Conservation (phyloP, 1,284 basidiomycete genomes). For the Ceratobasidium sp. region DNA sequence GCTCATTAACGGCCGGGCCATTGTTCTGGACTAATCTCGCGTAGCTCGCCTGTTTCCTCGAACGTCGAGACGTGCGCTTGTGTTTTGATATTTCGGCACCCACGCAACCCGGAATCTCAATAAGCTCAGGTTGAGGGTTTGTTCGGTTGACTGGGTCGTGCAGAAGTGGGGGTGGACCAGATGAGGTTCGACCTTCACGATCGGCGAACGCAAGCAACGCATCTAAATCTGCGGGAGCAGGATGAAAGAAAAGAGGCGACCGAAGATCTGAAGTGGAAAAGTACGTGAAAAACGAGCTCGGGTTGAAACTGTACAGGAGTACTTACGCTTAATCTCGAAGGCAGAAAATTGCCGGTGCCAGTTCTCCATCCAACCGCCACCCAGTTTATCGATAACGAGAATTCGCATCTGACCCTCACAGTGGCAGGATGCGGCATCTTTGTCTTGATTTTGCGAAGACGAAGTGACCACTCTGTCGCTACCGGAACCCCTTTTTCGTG, state of each 20-base stretch:
- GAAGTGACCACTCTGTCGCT: not conserved
- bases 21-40: not conserved
- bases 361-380: conserved; percentile 7
- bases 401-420: conserved; percentile 8
- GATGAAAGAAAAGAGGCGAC: conserved; percentile 2
- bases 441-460: not conserved
- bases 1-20: conserved; percentile 6
- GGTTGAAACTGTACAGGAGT: not conserved
- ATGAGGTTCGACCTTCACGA: not conserved
- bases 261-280: no score
- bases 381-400: conserved; percentile 5
- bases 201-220: conserved; percentile 3
- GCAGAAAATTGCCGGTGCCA: conserved; percentile 7
- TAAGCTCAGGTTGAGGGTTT: not conserved
- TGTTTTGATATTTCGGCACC: conserved; percentile 17
- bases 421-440: no score
- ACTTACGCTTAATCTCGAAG: not conserved
- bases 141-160: no score
- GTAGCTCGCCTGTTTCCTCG: not conserved
- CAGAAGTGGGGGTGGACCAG: not conserved
- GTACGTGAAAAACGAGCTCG: no score
- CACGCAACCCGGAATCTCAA: conserved; percentile 12
- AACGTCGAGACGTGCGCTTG: conserved; percentile 1
- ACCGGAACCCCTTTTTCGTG: not conserved
- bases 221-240: conserved; percentile 5